Percentiles rank a stretch among this genome's conserved stretches.
Evolutionary conservation across 306 rosid species (phyloP).

Genomic region (Sphenostylis stenocarpa): DNA sequence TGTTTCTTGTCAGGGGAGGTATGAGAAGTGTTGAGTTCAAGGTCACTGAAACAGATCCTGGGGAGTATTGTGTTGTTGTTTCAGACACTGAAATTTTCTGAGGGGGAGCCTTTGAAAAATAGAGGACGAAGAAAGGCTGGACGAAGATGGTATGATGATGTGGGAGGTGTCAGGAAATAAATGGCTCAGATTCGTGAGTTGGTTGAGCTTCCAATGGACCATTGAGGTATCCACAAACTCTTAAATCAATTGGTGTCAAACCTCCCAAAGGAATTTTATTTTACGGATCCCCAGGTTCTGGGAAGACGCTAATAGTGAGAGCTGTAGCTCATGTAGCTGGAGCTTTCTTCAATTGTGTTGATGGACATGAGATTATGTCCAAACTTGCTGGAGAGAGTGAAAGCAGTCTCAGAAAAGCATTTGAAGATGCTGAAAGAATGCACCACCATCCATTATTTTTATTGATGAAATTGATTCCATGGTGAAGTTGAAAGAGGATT

Average conservation of each 20-base stretch:
- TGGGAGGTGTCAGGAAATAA: slow-evolving; percentile 72
- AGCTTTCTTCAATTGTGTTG: slow-evolving; percentile 66
- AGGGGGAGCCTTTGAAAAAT: slow-evolving; percentile 66
- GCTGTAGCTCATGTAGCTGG: slow-evolving; percentile 77
- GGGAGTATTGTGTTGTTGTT: slow-evolving; percentile 66
- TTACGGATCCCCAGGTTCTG: slow-evolving; percentile 72
- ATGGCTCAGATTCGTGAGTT: slow-evolving; percentile 75
- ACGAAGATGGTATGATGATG: slow-evolving; percentile 70
- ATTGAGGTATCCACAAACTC: slow-evolving; percentile 67
- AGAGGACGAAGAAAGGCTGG: slow-evolving; percentile 66
- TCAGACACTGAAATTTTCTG: slow-evolving; percentile 69
- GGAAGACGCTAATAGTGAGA: slow-evolving; percentile 63
- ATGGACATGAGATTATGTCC: slow-evolving; percentile 73
- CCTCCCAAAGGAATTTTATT: slow-evolving; percentile 74
- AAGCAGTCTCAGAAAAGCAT: slow-evolving; percentile 68
- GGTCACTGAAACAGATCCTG: slow-evolving; percentile 68
- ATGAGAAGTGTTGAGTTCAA: slow-evolving; percentile 77
- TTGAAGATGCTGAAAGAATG: slow-evolving; percentile 77
- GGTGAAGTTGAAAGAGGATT: slow-evolving; percentile 64
- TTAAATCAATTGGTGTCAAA: slow-evolving; percentile 70
- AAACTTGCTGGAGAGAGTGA: slow-evolving; percentile 74
- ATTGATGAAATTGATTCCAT: no score
- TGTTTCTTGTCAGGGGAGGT: slow-evolving; percentile 68
- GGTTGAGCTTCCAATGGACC: slow-evolving; percentile 74
- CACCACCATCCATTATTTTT: slow-evolving; percentile 67